phyloP scores from a whole-genome alignment of 108 stramenopile genomes.

The Poteriospumella lacustris region DNA sequence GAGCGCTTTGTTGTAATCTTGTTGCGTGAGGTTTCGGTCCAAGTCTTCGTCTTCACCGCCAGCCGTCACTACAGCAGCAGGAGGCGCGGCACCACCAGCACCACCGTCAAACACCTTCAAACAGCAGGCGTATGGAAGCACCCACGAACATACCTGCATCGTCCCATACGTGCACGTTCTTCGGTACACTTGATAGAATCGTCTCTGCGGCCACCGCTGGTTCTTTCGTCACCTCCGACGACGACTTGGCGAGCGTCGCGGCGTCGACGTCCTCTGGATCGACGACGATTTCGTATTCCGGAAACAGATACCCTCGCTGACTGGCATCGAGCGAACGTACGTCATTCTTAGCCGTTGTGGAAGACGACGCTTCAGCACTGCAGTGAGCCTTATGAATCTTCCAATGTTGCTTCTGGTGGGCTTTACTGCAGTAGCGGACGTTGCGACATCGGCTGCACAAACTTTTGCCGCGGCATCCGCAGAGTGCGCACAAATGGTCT shows the following conservation, averaged over 20 bases:
- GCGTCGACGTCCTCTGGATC: background rate
- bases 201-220: background rate
- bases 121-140: background rate
- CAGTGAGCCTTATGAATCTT: conserved; percentile 14
- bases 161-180: too few relatives aligned
- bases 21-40: conserved; percentile 3
- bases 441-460: background rate
- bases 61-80: background rate
- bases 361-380: background rate
- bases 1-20: conserved; percentile 19
- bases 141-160: background rate
- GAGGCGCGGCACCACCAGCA: background rate
- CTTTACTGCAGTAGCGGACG: background rate
- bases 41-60: conserved; percentile 9
- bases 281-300: conserved; percentile 12
- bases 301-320: background rate
- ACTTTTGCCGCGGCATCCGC: background rate
- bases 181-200: too few relatives aligned
- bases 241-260: background rate
- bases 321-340: too few relatives aligned
- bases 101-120: background rate
- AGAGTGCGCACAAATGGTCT: background rate
- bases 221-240: too few relatives aligned
- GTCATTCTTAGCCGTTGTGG: background rate
- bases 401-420: conserved; percentile 26